Base-by-base conservation (phyloP, 2,329 filamentous ascomycete species). In the Rugonectria rugulosa region DNA sequence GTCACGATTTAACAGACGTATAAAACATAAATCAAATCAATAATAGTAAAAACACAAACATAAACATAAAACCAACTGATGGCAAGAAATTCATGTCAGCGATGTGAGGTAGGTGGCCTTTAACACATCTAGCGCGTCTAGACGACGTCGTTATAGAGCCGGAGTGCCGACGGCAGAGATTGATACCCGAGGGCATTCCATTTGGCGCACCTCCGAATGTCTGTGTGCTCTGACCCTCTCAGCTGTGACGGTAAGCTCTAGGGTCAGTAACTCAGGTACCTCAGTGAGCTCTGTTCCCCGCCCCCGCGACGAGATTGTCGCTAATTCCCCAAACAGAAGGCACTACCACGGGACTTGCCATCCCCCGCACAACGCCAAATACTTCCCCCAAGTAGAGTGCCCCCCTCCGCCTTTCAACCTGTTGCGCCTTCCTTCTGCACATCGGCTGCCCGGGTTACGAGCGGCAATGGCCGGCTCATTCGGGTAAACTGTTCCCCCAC, bases 401-500 rank as follows among this genome's bases (percentile, higher is more conserved):
- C n/a, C n/a, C n/a, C n/a, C n/a, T n/a, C n/a, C n/a, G n/a, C n/a
- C n/a, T n/a, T n/a, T n/a, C n/a, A n/a, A n/a, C n/a, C n/a, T n/a
- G n/a, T 17, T 10, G n/a, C 31, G 20, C 37, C 20, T 38, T 9
- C 38, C 26, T 12, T 52, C 34, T 50, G 38, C 45, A 43, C 20
- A 47, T 56, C 57, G 61, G 58, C 48, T 53, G 53, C 45, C 48
- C 55, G 67, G 70, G 70, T 63, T 71, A 68, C 60, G 66, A 61
- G 60, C 72, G 72, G 72, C 71, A 74, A 73, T 72, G 69, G 65
- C 62, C 72, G 72, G 72, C 70, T 73, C 61, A 62, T 62, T 65
- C 62, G 54, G 60, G 60, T 67, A 67, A 68, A 60, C 49, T 61
- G 53, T 50, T 60, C 54, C 56, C 57, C 59, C 61, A 54, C 50